Percentiles rank a stretch among this genome's conserved stretches.
phyloP scores from a whole-genome alignment of 2,329 filamentous ascomycete genomes.

The Verticillium isaacii region DNA sequence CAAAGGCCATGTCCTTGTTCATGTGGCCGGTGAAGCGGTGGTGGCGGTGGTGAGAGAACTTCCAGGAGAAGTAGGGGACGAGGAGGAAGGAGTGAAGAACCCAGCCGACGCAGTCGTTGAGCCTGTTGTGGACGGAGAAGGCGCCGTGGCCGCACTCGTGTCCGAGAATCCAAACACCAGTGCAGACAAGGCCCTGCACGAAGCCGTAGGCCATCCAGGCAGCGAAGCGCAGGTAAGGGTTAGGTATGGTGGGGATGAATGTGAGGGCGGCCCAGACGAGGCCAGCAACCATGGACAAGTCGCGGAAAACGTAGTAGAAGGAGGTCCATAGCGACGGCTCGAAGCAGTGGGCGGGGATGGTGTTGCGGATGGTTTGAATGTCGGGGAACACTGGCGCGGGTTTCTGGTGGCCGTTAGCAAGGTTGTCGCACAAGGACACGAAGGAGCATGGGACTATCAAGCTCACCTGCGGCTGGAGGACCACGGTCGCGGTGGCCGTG shows the following conservation, averaged over 20 bases:
- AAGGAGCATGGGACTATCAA: not conserved
- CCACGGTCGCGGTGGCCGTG: not conserved
- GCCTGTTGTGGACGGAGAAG: slow-evolving; percentile 49
- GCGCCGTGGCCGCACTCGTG: slow-evolving; percentile 69
- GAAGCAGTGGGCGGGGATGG: slow-evolving; percentile 60
- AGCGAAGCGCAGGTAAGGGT: slow-evolving; percentile 33
- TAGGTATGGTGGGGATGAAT: slow-evolving; percentile 47
- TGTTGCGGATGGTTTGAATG: slow-evolving; percentile 42
- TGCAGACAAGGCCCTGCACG: slow-evolving; percentile 60
- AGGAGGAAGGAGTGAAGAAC: slow-evolving; percentile 60
- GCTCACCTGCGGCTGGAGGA: not conserved
- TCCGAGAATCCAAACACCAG: slow-evolving; percentile 65
- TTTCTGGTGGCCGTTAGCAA: not conserved
- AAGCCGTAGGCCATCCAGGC: slow-evolving; percentile 59
- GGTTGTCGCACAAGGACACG: not conserved
- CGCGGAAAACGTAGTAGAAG: slow-evolving; percentile 51
- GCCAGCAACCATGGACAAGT: slow-evolving; percentile 42
- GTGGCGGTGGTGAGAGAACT: slow-evolving; percentile 65
- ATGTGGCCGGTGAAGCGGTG: slow-evolving; percentile 66
- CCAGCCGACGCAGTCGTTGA: slow-evolving; percentile 62
- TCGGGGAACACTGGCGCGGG: slow-evolving; percentile 30
- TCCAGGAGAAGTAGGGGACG: slow-evolving; percentile 71
- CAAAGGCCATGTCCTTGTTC: slow-evolving; percentile 63
- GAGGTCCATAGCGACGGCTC: slow-evolving; percentile 47
- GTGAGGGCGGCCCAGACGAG: slow-evolving; percentile 47